Conservation (phyloP, 345 rosid species). For the Draba incana region DNA sequence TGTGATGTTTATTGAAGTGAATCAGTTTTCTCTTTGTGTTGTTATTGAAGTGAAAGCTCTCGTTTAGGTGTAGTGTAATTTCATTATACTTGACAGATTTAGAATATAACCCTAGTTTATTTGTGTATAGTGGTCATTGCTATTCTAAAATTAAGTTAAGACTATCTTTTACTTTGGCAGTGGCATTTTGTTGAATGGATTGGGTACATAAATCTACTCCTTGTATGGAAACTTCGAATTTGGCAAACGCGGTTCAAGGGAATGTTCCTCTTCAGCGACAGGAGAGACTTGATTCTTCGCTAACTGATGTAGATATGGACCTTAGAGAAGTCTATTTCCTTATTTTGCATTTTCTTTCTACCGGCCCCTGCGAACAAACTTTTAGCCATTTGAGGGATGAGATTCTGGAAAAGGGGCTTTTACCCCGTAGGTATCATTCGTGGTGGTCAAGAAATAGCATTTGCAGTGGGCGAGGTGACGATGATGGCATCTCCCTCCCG, state of each 20-base stretch:
- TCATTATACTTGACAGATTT: background rate
- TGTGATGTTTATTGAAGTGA: background rate
- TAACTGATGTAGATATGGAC: conserved; percentile 62
- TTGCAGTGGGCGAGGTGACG: conserved; percentile 52
- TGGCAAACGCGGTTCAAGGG: conserved; percentile 48
- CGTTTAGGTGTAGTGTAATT: conserved; percentile 12
- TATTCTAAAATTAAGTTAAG: conserved; percentile 6
- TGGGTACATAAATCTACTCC: conserved; percentile 56
- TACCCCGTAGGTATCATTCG: conserved; percentile 96
- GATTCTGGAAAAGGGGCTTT: conserved; percentile 79
- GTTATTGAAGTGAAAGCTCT: conserved; percentile 16
- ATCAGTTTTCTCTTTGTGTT: background rate
- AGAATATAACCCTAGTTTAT: conserved; percentile 7
- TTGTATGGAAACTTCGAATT: conserved; percentile 51
- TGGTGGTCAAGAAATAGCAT: conserved; percentile 78
- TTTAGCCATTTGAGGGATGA: conserved; percentile 64
- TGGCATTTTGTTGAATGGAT: conserved; percentile 53
- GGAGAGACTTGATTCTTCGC: conserved; percentile 46
- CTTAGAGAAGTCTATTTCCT: conserved; percentile 86
- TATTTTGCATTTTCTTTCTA: conserved; percentile 87
- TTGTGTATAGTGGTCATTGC: background rate
- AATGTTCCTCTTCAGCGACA: conserved; percentile 50
- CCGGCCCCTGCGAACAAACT: conserved; percentile 79
- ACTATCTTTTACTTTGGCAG: conserved; percentile 1
- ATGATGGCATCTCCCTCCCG: conserved; percentile 82